A percentile compares a stretch with the other conserved stretches of the same genome.
Evolutionary conservation across 352 stramenopile genomes (phyloP).

Genomic region (Pythium volutum): DNA sequence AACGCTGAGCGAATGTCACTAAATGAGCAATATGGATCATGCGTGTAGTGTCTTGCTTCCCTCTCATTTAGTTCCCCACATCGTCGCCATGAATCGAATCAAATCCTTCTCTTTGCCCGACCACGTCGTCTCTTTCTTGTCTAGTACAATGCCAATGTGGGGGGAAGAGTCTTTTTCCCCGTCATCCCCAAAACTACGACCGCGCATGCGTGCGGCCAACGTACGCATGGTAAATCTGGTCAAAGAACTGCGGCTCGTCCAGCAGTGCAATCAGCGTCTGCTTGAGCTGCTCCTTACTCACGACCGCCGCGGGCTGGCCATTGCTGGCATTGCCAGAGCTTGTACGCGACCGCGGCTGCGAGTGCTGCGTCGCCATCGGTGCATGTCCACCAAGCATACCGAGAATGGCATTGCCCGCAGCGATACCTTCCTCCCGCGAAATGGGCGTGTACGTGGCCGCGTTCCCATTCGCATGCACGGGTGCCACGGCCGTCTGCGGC

Average conservation of each 20-base stretch:
- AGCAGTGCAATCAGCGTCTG: constrained; percentile 76
- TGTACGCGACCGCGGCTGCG: constrained; percentile 14
- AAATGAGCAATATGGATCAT: neutral
- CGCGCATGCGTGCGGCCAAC: constrained; percentile 50
- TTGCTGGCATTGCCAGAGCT: constrained; percentile 19
- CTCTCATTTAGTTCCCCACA: neutral
- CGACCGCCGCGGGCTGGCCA: constrained; percentile 21
- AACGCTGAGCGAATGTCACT: neutral
- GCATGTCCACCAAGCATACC: constrained; percentile 74
- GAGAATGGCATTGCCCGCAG: constrained; percentile 77
- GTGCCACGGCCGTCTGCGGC: neutral
- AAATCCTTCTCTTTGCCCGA: neutral
- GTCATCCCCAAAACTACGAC: constrained; percentile 15
- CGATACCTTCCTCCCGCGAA: constrained; percentile 76
- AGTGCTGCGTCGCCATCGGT: constrained; percentile 27
- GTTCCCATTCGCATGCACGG: constrained; percentile 4
- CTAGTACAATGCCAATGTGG: neutral
- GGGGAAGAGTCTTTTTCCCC: neutral
- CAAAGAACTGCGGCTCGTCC: constrained; percentile 82
- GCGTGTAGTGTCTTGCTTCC: neutral
- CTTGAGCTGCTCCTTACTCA: constrained; percentile 87
- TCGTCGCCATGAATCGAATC: neutral
- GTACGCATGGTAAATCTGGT: constrained; percentile 88
- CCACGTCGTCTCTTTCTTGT: neutral
- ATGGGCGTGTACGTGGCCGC: constrained; percentile 48